phyloP scores from a whole-genome alignment of 2,329 filamentous ascomycete genomes.

The Neonectria coccinea region DNA sequence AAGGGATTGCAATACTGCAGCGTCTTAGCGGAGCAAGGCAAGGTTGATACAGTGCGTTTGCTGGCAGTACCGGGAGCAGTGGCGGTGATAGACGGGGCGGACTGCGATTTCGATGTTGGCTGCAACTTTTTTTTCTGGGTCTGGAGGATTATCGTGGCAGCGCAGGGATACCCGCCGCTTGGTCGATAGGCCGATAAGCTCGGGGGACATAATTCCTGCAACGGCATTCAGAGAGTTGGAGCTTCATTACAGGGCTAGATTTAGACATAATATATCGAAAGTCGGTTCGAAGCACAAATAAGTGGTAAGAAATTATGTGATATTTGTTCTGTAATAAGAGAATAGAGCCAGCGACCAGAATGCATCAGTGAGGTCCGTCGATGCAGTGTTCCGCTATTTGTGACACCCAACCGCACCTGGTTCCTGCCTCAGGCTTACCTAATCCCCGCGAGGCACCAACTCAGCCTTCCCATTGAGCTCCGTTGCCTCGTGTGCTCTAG shows the following conservation, averaged over 20 bases:
- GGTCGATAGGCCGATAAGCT: constrained; percentile 26
- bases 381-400: constrained; percentile 16
- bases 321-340: background rate
- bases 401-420: constrained; percentile 5
- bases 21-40: constrained; percentile 35
- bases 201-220: constrained; percentile 37
- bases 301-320: background rate
- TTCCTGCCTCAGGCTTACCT: constrained; percentile 50
- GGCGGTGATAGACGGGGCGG: constrained; percentile 9
- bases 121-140: constrained; percentile 47
- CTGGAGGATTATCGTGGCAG: constrained; percentile 41
- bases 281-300: too few species aligned
- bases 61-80: constrained; percentile 19
- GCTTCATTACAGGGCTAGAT: background rate
- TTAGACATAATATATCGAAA: background rate
- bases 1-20: constrained; percentile 36
- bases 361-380: background rate
- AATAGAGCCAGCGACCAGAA: background rate
- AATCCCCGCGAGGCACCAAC: constrained; percentile 45
- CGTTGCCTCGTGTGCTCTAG: constrained; percentile 53
- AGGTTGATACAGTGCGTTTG: constrained; percentile 39
- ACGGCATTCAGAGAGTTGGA: background rate
- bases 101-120: constrained; percentile 33
- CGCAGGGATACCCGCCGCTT: constrained; percentile 34
- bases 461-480: constrained; percentile 52